A percentile compares a stretch with the other conserved stretches of the same genome.
Evolutionary conservation across 2,329 filamentous ascomycete species (phyloP).

Genomic region (Bipolaris oryzae): DNA sequence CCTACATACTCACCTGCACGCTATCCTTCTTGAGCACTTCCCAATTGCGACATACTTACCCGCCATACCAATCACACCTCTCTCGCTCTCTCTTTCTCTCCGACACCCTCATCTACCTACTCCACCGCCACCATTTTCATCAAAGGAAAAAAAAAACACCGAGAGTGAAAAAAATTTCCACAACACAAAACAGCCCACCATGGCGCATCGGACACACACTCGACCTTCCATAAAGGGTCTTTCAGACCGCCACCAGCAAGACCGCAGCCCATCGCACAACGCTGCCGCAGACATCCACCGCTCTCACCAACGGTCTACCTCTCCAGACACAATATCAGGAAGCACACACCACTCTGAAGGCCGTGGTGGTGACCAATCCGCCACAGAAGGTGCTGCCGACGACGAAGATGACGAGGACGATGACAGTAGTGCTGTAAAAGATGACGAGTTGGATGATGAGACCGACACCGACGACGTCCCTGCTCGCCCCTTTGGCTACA

Average conservation of each 20-base stretch:
- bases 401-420: slow-evolving; percentile 47
- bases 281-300: slow-evolving; percentile 26
- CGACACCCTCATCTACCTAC: slow-evolving; percentile 2
- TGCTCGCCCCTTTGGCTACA: slow-evolving; percentile 42
- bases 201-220: slow-evolving; percentile 37
- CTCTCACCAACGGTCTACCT: slow-evolving; percentile 29
- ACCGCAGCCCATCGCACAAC: slow-evolving; percentile 38
- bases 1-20: slow-evolving; percentile 30
- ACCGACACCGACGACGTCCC: slow-evolving; percentile 39
- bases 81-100: slow-evolving; percentile 2
- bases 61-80: neutral
- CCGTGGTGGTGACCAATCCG: slow-evolving; percentile 35
- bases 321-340: slow-evolving; percentile 25
- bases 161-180: neutral
- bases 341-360: slow-evolving; percentile 31
- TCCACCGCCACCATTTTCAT: slow-evolving; percentile 1
- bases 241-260: slow-evolving; percentile 40
- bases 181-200: slow-evolving; percentile 19
- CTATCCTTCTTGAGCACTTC: slow-evolving; percentile 23
- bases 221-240: slow-evolving; percentile 34
- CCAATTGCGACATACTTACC: slow-evolving; percentile 4
- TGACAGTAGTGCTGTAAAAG: slow-evolving; percentile 40
- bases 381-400: slow-evolving; percentile 37
- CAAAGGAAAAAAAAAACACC: neutral
- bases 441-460: slow-evolving; percentile 44